Base-by-base conservation (phyloP, 306 rosid species). In the Vigna unguiculata region DNA sequence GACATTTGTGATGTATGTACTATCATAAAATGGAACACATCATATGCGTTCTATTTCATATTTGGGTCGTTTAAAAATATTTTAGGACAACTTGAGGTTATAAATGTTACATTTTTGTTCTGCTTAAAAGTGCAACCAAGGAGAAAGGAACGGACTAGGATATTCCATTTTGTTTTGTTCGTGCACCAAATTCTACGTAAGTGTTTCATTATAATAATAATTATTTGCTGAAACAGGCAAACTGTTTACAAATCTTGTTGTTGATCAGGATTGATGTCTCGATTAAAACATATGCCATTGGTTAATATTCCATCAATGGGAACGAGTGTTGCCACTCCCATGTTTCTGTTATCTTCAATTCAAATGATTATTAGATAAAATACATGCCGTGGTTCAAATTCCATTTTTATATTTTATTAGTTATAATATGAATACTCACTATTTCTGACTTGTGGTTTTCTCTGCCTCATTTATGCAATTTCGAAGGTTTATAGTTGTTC, bases 251-350 rank as follows among this genome's bases (percentile, higher is more conserved):
- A 21, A 52, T 7, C 61, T 30, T 41, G 2, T 61, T 49, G 51
- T 53, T 45, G 49, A 24, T 41, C 8, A 19, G 43, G 43, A 0
- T 38, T 38, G 43, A 38, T 13, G 54, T 22, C 9, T 28, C 47
- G 28, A 55, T 8, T 20, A 68, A 21, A 54, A 55, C 47, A 7
- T 57, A 24, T 60, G 55, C 59, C 17, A 30, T 38, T 38, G 67
- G 67, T 58, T 36, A n/a, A 47, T 60, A 58, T 43, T 62, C 22
- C 34, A 30, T 69, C 30, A 38, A 65, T 22, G 80, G 20, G 8
- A 66, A 24, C 43, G 53, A 8, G 22, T 61, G 46, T 30, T 32
- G 45, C 16, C 7, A 32, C 6, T 60, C 70, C 13, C 11, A 28
- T 34, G 32, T 17, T 53, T 60, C 46, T 36, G 9, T 30, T 75